Base-by-base conservation (phyloP, 78 protist species). In the Dictyostelium capitatum region DNA sequence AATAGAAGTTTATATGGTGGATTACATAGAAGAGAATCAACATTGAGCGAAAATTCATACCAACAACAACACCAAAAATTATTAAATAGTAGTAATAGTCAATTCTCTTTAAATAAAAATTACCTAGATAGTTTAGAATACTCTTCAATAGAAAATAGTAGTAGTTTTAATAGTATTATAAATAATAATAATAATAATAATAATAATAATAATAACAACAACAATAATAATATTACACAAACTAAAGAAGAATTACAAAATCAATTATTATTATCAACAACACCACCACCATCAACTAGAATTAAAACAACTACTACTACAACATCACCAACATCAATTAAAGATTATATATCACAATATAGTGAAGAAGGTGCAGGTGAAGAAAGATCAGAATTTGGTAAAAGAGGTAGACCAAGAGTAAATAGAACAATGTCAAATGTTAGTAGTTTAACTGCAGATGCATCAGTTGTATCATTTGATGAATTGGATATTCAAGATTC, bases 31-130 rank as follows among this genome's bases (percentile, higher is more conserved):
- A 32, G 75, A 30, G 25, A 30, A 23, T 67, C 75, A 67, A 67
- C 43, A 32, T 67, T 67, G 32, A 67, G 75, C 23, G 75, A 67
- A 30, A 43, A 67, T 67, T 67, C 75, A 73, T 73, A 73, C 50
- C 51, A 73, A 23, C 51, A 47, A n/a, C 32, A 73, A n/a, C 79
- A 73, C 46, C 79, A 73, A 73, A 73, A 73, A 47, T 25, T 20
- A 46, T 73, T 73, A 73, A 73, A 37, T 47, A 43, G 54, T 37
- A 73, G 79, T 50, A 73, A 73, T 25, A 73, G 25, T 25, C 51
- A 73, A 73, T 73, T 46, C 46, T n/a, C 20, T 20, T 47, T 73
- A 73, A 73, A 47, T 73, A 37, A 73, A 46, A 73, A 37, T 46
- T 73, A 23, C 19, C 23, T 59, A 59, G 69, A 59, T 59, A 59